Evolutionary conservation across 345 rosid genomes (phyloP), one percentile per base, ranked within the genome.

Genomic region (Ricinus communis): DNA sequence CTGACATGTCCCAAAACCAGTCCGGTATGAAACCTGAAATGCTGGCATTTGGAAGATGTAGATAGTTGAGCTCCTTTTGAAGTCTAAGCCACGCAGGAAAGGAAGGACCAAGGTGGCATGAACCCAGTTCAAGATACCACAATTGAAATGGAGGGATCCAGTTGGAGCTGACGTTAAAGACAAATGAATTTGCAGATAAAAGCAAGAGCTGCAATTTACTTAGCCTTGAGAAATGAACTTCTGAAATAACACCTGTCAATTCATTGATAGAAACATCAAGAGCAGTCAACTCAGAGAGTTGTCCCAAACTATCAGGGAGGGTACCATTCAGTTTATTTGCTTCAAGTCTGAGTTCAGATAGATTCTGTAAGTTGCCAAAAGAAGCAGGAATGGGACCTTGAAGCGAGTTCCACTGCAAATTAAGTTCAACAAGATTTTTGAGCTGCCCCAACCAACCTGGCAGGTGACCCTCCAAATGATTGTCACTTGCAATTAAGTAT

Each of bases 61-160:
- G 79, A 21, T n/a, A 76, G 60, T 66, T 75, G 50, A 86, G 81
- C 41, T 80, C 54, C 62, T 75, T 86, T 62, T 84, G 93, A 75
- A 78, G 72, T 63, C 74, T 85, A 65, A 88, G 85, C 93, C 93
- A 88, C 61, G 70, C 61, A 3, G 93, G 88, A 69, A 88, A 88
- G 5, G 38, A 56, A 67, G 90, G 88, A 73, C 90, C 88, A 11
- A 83, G 66, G 43, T 38, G 65, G 75, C 88, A 88, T 62, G 86
- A 85, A 58, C 84, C 84, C 14, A 88, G 62, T 38, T 83, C 80
- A 71, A 86, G 79, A 45, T 56, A 31, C 56, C 65, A 68, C 6
- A 85, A 76, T 69, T 75, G 78, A 75, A 88, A 88, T 65, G 90
- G 89, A 66, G 90, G 93, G 70, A 77, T 36, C 93, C 90, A 88